These are phyloP conservation scores for Colletotrichum cordylinicola DNA, from an alignment of 2,329 filamentous ascomycete species.

Conservation along the genomic window DNA sequence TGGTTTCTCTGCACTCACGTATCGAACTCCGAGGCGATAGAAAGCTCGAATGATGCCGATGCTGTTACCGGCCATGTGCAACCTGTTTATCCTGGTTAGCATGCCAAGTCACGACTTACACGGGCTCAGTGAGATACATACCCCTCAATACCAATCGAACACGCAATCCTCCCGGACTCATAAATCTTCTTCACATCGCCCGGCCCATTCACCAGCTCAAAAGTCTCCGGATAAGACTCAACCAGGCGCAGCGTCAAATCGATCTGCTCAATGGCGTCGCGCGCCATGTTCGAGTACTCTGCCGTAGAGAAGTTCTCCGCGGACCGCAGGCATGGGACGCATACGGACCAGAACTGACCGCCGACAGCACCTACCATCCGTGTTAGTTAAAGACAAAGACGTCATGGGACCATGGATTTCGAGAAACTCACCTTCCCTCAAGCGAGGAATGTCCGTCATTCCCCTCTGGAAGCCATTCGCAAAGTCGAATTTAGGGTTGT, in stretches of 20 bases:
- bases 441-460: slow-evolving; percentile 34
- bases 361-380: slow-evolving; percentile 25
- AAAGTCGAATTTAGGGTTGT: slow-evolving; percentile 37
- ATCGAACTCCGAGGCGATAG: slow-evolving; percentile 38
- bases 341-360: slow-evolving; percentile 35
- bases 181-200: slow-evolving; percentile 32
- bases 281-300: slow-evolving; percentile 25
- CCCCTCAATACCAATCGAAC: slow-evolving; percentile 40
- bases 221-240: slow-evolving; percentile 27
- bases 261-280: slow-evolving; percentile 25
- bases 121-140: background rate
- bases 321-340: slow-evolving; percentile 29
- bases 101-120: background rate
- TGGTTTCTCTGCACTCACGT: slow-evolving; percentile 25
- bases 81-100: background rate
- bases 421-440: slow-evolving; percentile 22
- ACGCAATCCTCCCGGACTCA: slow-evolving; percentile 34
- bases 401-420: background rate
- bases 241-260: slow-evolving; percentile 29
- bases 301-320: slow-evolving; percentile 28
- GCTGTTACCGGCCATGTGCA: slow-evolving; percentile 38
- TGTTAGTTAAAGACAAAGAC: background rate
- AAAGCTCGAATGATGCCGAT: slow-evolving; percentile 37
- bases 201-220: slow-evolving; percentile 29
- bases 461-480: slow-evolving; percentile 35